Percentiles rank a stretch among this genome's conserved stretches.
These are phyloP conservation scores for Mycosphaerelloides madeirae DNA, from an alignment of 2,329 filamentous ascomycete genomes.

Conservation along the genomic window DNA sequence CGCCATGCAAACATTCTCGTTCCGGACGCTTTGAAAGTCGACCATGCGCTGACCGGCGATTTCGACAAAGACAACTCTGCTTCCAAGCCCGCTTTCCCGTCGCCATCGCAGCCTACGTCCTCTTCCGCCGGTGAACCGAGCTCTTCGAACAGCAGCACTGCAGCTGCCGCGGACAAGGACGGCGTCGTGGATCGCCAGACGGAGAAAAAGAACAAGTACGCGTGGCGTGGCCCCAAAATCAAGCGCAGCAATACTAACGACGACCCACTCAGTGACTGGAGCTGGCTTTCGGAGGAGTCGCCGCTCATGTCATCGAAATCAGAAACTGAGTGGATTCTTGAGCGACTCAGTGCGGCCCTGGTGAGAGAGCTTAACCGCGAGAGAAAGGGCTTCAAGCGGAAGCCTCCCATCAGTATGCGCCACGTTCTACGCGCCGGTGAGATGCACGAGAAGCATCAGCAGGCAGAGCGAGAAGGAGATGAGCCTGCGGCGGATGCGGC, in stretches of 20 bases:
- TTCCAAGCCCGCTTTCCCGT: too few relatives aligned
- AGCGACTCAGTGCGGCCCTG: conserved; percentile 57
- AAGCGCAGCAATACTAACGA: conserved; percentile 10
- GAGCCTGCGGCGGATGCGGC: neutral
- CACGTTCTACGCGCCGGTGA: conserved; percentile 12
- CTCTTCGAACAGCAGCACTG: neutral
- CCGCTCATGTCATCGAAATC: conserved; percentile 65
- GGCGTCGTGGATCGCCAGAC: conserved; percentile 22
- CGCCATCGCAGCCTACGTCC: too few relatives aligned
- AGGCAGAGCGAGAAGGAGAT: neutral
- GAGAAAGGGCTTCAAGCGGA: conserved; percentile 22
- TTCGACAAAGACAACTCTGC: neutral
- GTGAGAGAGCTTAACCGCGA: conserved; percentile 44
- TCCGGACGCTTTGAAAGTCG: neutral
- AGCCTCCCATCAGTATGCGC: conserved; percentile 29
- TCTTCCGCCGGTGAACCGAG: too few relatives aligned
- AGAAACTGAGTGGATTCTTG: conserved; percentile 70
- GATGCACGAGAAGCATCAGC: neutral
- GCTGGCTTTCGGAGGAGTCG: conserved; percentile 66
- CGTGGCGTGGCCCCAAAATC: conserved; percentile 12
- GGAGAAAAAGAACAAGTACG: conserved; percentile 11
- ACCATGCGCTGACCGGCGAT: neutral
- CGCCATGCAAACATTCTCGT: conserved; percentile 5
- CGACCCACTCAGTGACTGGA: conserved; percentile 50
- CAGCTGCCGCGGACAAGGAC: conserved; percentile 11